A percentile compares a stretch with the other conserved stretches of the same genome.
These are phyloP conservation scores for Naegleria fowleri DNA, from an alignment of 208 protist genomes.

Conservation along the genomic window DNA sequence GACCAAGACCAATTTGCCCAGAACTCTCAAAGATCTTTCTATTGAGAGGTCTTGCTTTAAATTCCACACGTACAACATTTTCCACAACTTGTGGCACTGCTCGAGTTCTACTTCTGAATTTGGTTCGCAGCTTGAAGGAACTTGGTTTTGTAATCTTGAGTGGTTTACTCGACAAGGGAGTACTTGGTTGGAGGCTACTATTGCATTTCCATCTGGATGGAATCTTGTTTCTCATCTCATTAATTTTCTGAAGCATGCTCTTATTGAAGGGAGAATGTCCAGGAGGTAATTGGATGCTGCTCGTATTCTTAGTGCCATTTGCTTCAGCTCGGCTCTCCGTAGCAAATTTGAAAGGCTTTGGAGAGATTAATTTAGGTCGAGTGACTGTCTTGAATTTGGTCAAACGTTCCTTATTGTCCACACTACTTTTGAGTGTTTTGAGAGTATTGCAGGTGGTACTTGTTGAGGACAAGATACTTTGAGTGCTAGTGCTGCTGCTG, in stretches of 20 bases:
- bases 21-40: background rate
- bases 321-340: background rate
- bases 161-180: background rate
- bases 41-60: background rate
- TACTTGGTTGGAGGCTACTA: too few species aligned
- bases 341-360: background rate
- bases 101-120: background rate
- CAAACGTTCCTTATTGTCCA: background rate
- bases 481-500: too few species aligned
- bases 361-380: background rate
- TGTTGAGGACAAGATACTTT: background rate
- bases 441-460: background rate
- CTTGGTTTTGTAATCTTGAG: background rate
- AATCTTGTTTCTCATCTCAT: background rate
- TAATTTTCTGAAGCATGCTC: background rate
- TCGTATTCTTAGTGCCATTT: background rate
- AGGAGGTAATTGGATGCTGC: background rate
- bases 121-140: background rate
- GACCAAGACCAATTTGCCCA: background rate
- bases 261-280: background rate
- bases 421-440: background rate
- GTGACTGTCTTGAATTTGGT: background rate
- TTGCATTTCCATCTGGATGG: background rate
- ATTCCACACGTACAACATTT: background rate
- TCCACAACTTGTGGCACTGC: background rate